Base-by-base conservation (phyloP, 208 protist genomes). In the Tritrichomonas musculus region DNA sequence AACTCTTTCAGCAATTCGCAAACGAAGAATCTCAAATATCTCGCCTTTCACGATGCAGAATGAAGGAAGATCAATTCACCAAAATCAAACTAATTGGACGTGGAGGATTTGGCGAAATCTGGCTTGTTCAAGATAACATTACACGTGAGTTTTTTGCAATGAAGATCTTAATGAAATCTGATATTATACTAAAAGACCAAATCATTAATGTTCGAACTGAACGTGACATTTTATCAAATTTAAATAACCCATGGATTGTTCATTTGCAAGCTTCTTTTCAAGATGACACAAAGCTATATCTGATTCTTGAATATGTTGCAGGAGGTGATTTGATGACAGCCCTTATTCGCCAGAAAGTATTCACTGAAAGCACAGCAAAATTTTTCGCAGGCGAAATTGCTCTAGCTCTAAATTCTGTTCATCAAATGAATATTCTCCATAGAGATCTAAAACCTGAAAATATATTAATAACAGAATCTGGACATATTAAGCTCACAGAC, bases 191-290 rank as follows among this genome's bases (percentile, higher is more conserved):
- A 22, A 92, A 92, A 47, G 49, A 80, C 44, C 94, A 95, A 93
- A 84, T 95, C 27, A 4, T n/a, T 22, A 94, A 96, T 75, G 93
- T 96, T 75, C 33, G 88, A 3, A 93, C 94, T 49, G 96, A 96
- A 92, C 82, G 95, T 27, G 94, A 96, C 44, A 75, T 96, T 8
- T 77, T 96, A 57, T 93, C 94, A 1, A 50, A 88, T 41, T 93
- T 92, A 65, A 65, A 94, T 36, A 95, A 94, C 75, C 82, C 92
- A 39, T 96, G 95, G 95, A 92, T 97, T 11, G 96, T 97, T 9
- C 94, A 95, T 50, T 73, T 97, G 0, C 93, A 95, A 57, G 95
- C 94, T 55, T 96, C 95, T 9, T 97, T 97, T 57, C 96, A 95
- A 92, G 88, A 92, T 17, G n/a, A 64, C 3, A 36, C 22, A 47